These are phyloP conservation scores for Spathaspora sp. DNA, from an alignment of 1,139 yeast species.

Conservation along the genomic window DNA sequence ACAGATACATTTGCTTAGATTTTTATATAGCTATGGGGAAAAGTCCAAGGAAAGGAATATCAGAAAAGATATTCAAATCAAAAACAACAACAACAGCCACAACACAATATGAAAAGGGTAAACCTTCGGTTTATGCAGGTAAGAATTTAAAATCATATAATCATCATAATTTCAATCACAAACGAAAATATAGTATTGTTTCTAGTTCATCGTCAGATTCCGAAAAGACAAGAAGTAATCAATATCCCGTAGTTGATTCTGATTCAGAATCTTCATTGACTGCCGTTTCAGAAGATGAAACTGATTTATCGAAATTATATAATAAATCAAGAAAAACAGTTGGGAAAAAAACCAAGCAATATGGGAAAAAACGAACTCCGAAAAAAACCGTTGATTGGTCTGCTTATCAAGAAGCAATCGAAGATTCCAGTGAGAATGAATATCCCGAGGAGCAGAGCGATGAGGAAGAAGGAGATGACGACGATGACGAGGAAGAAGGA, in stretches of 20 bases:
- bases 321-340: constrained; percentile 8
- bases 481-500: constrained; percentile 20
- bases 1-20: neutral
- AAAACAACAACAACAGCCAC: constrained; percentile 9
- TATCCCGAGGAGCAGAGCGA: constrained; percentile 27
- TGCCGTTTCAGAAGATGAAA: constrained; percentile 39
- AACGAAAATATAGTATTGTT: constrained; percentile 45
- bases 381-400: constrained; percentile 26
- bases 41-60: constrained; percentile 19
- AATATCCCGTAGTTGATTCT: constrained; percentile 15
- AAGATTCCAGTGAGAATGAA: constrained; percentile 12
- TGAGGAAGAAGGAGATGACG: constrained; percentile 14
- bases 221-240: constrained; percentile 13
- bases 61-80: constrained; percentile 12
- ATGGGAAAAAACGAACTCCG: constrained; percentile 23
- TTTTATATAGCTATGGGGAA: constrained; percentile 25
- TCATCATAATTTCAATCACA: constrained; percentile 13
- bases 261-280: constrained; percentile 40
- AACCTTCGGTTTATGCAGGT: constrained; percentile 25
- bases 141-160: constrained; percentile 32
- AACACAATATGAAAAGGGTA: neutral
- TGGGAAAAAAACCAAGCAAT: constrained; percentile 8
- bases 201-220: constrained; percentile 33
- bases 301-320: constrained; percentile 5
- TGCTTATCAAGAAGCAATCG: constrained; percentile 23